These are phyloP conservation scores for Boletellus deceptivus DNA, from an alignment of 1,284 basidiomycete species.

Conservation along the genomic window DNA sequence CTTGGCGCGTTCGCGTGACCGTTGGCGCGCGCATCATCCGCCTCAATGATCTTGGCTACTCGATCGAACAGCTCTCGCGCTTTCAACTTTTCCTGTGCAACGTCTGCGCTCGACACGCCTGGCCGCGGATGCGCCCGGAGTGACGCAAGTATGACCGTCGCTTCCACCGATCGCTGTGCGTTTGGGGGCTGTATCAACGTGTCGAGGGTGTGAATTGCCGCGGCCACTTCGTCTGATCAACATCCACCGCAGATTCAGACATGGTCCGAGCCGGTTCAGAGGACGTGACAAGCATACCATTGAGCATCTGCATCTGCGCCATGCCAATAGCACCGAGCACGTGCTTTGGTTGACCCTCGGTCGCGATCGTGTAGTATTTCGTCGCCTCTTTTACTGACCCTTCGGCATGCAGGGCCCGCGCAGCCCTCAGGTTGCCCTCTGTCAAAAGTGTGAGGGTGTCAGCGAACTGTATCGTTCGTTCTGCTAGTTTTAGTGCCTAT, in stretches of 20 bases:
- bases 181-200: conserved; percentile 68
- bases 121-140: conserved; percentile 78
- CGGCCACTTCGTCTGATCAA: conserved; percentile 65
- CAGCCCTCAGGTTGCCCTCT: conserved; percentile 79
- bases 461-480: conserved; percentile 88
- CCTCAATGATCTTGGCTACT: conserved; percentile 64
- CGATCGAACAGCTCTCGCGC: conserved; percentile 84
- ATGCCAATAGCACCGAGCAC: conserved; percentile 78
- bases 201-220: conserved; percentile 86
- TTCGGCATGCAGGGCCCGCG: conserved; percentile 74
- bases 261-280: not conserved
- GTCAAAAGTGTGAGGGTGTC: conserved; percentile 80
- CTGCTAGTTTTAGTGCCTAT: conserved; percentile 86
- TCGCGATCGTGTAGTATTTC: conserved; percentile 73
- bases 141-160: conserved; percentile 85
- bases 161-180: conserved; percentile 70
- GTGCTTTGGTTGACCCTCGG: conserved; percentile 72
- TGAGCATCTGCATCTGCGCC: conserved; percentile 83
- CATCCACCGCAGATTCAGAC: not conserved
- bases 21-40: conserved; percentile 46
- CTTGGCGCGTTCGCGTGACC: conserved; percentile 32
- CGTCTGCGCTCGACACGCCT: conserved; percentile 73
- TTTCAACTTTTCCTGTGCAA: conserved; percentile 65
- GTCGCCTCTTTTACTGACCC: conserved; percentile 62
- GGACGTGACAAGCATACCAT: conserved; percentile 48